These are phyloP conservation scores for Verticillium albo-atrum DNA, from an alignment of 2,329 filamentous ascomycete genomes.

Conservation along the genomic window DNA sequence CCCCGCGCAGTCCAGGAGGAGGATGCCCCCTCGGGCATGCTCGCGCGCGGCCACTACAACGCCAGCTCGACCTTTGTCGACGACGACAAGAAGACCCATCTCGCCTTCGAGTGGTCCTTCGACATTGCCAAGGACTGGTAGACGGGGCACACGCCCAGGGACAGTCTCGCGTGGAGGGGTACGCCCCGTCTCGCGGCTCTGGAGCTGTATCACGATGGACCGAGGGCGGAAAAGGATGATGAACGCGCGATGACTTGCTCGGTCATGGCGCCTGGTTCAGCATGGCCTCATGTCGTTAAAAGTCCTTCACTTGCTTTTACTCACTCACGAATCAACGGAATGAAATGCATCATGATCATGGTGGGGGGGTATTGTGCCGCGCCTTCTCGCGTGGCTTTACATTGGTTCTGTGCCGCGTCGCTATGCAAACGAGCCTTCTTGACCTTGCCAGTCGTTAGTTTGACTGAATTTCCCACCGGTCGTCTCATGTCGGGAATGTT, in stretches of 20 bases:
- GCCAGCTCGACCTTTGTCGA: constrained; percentile 89
- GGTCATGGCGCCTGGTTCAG: not conserved
- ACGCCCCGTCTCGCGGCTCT: too few relatives aligned
- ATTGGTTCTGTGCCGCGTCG: not conserved
- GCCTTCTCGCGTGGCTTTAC: not conserved
- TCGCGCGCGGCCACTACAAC: constrained; percentile 85
- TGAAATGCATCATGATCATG: not conserved
- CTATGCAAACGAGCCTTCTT: not conserved
- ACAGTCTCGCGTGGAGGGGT: too few relatives aligned
- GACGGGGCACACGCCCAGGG: constrained; percentile 1
- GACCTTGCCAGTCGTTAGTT: not conserved
- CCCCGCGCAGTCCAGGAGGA: constrained; percentile 72
- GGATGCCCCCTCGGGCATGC: constrained; percentile 86
- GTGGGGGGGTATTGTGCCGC: not conserved
- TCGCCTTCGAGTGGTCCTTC: constrained; percentile 94
- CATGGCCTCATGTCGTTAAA: not conserved
- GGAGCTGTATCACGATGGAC: not conserved
- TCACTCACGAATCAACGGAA: not conserved
- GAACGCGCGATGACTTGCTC: not conserved
- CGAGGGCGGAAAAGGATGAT: not conserved
- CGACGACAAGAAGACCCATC: constrained; percentile 86
- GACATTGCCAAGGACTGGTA: constrained; percentile 97
- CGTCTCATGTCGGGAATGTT: not conserved
- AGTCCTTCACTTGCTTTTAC: not conserved
- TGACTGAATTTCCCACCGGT: not conserved